Base-by-base conservation (phyloP, 805 yeast genomes). In the Saccharomycopsis sp. region DNA sequence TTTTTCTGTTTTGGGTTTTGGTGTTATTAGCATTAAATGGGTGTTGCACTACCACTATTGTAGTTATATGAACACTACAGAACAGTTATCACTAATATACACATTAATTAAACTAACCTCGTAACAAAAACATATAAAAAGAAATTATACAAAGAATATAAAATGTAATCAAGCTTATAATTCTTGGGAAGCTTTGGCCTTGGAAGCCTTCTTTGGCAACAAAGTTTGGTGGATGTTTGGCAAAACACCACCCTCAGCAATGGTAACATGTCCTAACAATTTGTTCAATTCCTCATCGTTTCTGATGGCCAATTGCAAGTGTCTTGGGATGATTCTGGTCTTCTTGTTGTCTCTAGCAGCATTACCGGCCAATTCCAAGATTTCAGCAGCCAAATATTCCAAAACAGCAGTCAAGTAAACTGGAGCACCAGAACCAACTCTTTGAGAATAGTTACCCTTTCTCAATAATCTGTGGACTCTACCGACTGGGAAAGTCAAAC, bases 391-490 rank as follows among this genome's bases (percentile, higher is more conserved):
- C 75, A 93, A 84, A 76, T 93, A 93, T 79, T 93, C 98, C 71
- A 93, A 82, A 60, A 93, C 97, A 59, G 98, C 96, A 68, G 98
- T 92, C 73, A 93, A 83, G 80, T 92, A 93, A 65, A 93, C 93
- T 79, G 98, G 97, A 71, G 98, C 97, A 85, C 97, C 97, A 67
- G 97, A 91, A 84, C 98, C 97, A 70, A 93, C 87, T 82, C 98
- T 87, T 81, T 92, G 96, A 72, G 97, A 96, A 81, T 93, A 89
- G 86, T 92, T 89, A 75, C 97, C 97, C 80, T 87, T 90, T 85
- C 96, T 89, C 73, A 93, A 80, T 69, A 92, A 83, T 81, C 97
- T 86, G 83, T 93, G 97, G 69, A 93, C 94, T 86, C 98, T 92
- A 78, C 98, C 98, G 68, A 93, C 98, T 81, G 98, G 98, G 96